These are phyloP conservation scores for Phialophora verrucosa DNA, from an alignment of 2,329 filamentous ascomycete species.

Conservation along the genomic window DNA sequence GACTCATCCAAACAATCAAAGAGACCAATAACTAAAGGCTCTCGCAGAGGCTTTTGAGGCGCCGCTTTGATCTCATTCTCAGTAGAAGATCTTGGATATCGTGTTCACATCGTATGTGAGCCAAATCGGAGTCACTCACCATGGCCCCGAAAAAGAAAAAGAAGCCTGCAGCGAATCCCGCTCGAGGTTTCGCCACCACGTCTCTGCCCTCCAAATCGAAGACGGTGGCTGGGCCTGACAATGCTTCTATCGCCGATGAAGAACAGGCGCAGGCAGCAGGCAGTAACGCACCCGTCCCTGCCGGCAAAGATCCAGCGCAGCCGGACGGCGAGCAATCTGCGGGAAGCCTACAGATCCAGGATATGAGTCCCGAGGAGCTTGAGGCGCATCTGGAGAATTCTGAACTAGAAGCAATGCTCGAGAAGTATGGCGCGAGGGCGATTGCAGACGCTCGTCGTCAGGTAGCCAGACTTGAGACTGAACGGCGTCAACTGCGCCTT, in stretches of 20 bases:
- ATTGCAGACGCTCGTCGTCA: conserved; percentile 80
- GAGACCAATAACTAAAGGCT: neutral
- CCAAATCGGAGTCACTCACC: neutral
- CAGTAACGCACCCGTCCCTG: neutral
- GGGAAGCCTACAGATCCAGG: conserved; percentile 44
- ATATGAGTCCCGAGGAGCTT: conserved; percentile 82
- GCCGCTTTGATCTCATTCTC: neutral
- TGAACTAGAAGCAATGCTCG: conserved; percentile 85
- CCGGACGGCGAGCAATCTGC: conserved; percentile 1
- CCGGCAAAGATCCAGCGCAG: neutral
- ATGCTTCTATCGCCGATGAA: conserved; percentile 29
- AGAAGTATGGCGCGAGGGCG: conserved; percentile 79
- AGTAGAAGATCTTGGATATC: neutral
- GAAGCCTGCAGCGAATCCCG: conserved; percentile 85
- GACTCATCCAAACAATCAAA: neutral
- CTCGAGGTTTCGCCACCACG: conserved; percentile 90
- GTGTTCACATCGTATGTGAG: neutral
- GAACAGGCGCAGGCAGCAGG: neutral
- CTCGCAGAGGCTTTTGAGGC: neutral
- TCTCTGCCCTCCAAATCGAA: conserved; percentile 86
- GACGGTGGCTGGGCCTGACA: conserved; percentile 45
- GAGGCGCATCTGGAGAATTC: conserved; percentile 87
- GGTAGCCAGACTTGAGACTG: conserved; percentile 78
- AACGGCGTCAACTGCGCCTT: conserved; percentile 77
- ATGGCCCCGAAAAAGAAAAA: conserved; percentile 84